phyloP scores from a whole-genome alignment of 2,329 filamentous ascomycete genomes.

The Salinomyces thailandicus region DNA sequence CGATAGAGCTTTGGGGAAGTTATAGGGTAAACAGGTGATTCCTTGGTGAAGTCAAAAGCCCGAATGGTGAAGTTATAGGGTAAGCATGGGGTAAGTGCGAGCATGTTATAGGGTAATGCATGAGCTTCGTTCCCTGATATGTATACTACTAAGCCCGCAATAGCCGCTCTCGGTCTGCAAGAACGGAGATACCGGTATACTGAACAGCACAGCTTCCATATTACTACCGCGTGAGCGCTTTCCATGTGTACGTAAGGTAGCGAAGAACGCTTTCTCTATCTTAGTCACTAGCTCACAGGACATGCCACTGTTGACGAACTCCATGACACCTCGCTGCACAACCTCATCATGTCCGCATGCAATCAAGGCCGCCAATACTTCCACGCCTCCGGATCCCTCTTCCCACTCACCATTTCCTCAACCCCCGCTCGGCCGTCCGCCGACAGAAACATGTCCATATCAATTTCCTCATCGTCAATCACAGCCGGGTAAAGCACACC shows the following conservation, averaged over 20 bases:
- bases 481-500: constrained; percentile 91
- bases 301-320: too few relatives aligned
- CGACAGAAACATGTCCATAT: constrained; percentile 76
- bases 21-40: not conserved
- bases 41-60: not conserved
- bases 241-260: too few relatives aligned
- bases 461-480: constrained; percentile 86
- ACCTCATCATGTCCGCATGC: too few relatives aligned
- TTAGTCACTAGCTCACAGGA: too few relatives aligned
- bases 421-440: constrained; percentile 78
- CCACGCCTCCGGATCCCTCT: constrained; percentile 23
- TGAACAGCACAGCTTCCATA: too few relatives aligned
- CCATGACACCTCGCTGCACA: too few relatives aligned
- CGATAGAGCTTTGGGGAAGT: not conserved
- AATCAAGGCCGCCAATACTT: constrained; percentile 28
- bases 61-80: not conserved
- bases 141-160: not conserved
- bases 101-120: not conserved
- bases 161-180: too few relatives aligned
- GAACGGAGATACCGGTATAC: too few relatives aligned
- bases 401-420: constrained; percentile 65
- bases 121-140: not conserved
- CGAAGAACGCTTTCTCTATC: too few relatives aligned
- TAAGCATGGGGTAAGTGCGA: not conserved
- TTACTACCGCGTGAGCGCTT: too few relatives aligned